Evolutionary conservation across 1,284 basidiomycete species (phyloP).

Genomic region (Cryptococcus floricola): DNA sequence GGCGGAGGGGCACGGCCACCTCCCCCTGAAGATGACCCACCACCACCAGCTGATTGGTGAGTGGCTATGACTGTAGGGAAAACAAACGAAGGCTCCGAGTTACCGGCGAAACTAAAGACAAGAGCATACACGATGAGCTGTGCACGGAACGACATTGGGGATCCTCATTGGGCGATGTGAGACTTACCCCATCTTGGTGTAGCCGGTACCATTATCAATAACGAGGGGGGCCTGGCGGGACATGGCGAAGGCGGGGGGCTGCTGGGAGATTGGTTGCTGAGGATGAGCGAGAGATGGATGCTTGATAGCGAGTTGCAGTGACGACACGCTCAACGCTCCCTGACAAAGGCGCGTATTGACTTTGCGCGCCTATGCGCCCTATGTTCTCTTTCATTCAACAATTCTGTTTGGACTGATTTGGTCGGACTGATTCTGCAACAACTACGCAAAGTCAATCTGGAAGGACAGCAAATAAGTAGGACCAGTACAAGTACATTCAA

Average conservation of each 20-base stretch:
- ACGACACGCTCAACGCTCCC: background rate
- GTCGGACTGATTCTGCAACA: background rate
- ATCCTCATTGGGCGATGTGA: background rate
- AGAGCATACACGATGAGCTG: constrained; percentile 3
- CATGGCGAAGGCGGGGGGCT: constrained; percentile 53
- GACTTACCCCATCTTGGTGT: constrained; percentile 90
- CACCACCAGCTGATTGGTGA: constrained; percentile 51
- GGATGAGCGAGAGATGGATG: background rate
- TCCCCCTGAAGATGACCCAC: constrained; percentile 54
- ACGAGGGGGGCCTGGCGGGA: constrained; percentile 81
- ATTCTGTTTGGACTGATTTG: background rate
- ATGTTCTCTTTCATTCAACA: background rate
- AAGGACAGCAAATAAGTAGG: background rate
- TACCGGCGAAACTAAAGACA: constrained; percentile 83
- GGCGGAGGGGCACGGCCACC: constrained; percentile 51
- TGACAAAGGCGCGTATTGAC: background rate
- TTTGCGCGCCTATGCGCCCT: background rate
- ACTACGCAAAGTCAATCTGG: background rate
- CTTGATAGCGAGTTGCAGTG: background rate
- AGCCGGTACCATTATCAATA: constrained; percentile 97
- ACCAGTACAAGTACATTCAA: background rate
- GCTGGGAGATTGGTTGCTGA: background rate
- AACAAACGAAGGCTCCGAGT: constrained; percentile 97
- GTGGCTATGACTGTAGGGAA: constrained; percentile 96
- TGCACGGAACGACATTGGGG: background rate